phyloP scores from a whole-genome alignment of 2,329 filamentous ascomycete genomes.

The Penicillium olsonii region DNA sequence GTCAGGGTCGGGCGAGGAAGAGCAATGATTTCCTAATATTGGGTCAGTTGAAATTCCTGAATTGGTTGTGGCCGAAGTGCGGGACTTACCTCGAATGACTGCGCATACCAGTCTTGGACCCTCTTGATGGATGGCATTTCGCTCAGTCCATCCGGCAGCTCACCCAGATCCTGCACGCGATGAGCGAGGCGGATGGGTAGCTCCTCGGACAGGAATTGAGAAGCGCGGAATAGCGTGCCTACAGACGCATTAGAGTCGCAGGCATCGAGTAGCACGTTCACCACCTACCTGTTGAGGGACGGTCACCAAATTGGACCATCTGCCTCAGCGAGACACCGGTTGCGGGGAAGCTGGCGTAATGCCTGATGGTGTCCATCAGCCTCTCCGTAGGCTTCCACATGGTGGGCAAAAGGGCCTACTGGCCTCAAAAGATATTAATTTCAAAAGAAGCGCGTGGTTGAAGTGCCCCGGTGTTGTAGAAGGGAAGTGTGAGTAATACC shows the following conservation, averaged over 20 bases:
- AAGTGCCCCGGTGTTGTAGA: not conserved
- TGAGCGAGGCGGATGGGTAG: conserved; percentile 95
- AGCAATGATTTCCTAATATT: conserved; percentile 76
- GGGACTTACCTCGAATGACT: conserved; percentile 87
- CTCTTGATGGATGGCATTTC: conserved; percentile 97
- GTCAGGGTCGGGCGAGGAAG: conserved; percentile 76
- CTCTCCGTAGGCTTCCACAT: conserved; percentile 94
- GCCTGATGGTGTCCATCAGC: conserved; percentile 95
- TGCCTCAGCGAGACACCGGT: conserved; percentile 95
- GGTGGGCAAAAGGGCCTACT: conserved; percentile 31
- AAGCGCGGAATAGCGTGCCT: conserved; percentile 96
- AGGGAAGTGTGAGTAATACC: conserved; percentile 12
- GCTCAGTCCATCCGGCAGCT: conserved; percentile 90
- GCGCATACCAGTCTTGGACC: conserved; percentile 97
- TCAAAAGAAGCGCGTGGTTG: conserved; percentile 3
- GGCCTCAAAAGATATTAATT: conserved; percentile 19
- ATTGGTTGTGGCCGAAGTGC: not conserved
- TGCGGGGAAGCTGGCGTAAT: conserved; percentile 95
- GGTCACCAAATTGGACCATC: conserved; percentile 99
- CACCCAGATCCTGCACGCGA: conserved; percentile 89
- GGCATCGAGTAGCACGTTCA: not conserved
- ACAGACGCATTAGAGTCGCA: conserved; percentile 10
- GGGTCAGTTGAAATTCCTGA: conserved; percentile 17
- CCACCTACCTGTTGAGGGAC: conserved; percentile 76
- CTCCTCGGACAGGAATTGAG: conserved; percentile 97